phyloP scores from a whole-genome alignment of 208 protist species.

The Borovskyia barvae region DNA sequence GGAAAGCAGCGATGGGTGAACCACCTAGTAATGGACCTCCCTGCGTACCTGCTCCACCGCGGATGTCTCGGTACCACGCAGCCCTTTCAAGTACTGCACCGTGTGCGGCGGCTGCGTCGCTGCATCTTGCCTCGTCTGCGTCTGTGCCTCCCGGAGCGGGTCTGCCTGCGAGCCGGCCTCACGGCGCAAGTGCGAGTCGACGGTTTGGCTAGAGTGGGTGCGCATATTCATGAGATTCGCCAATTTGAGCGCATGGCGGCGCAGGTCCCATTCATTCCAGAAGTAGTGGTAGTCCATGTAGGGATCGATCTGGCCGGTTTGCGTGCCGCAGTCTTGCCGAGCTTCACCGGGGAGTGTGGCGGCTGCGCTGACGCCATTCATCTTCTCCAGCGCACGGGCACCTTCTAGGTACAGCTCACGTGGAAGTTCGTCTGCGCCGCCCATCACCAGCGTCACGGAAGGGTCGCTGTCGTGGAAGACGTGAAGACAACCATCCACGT shows the following conservation, averaged over 20 bases:
- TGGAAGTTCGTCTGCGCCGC: constrained; percentile 48
- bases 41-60: constrained; percentile 80
- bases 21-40: constrained; percentile 79
- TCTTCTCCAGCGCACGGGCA: constrained; percentile 32
- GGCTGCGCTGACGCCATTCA: constrained; percentile 2
- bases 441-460: constrained; percentile 53
- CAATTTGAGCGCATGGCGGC: constrained; percentile 88
- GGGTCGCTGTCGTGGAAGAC: constrained; percentile 40
- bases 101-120: constrained; percentile 77
- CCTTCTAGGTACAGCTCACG: constrained; percentile 82
- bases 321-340: constrained; percentile 44
- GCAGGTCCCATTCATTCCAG: constrained; percentile 94
- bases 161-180: constrained; percentile 81
- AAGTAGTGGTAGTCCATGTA: constrained; percentile 89
- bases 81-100: constrained; percentile 88
- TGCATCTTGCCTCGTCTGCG: constrained; percentile 83
- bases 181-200: constrained; percentile 76
- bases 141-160: constrained; percentile 55
- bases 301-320: constrained; percentile 88
- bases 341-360: neutral
- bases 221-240: constrained; percentile 88
- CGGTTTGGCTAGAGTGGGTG: constrained; percentile 83
- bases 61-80: constrained; percentile 75
- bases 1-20: too few relatives aligned
- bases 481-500: constrained; percentile 37